These are phyloP conservation scores for Grifola frondosa DNA, from an alignment of 1,284 basidiomycete species.

Conservation along the genomic window DNA sequence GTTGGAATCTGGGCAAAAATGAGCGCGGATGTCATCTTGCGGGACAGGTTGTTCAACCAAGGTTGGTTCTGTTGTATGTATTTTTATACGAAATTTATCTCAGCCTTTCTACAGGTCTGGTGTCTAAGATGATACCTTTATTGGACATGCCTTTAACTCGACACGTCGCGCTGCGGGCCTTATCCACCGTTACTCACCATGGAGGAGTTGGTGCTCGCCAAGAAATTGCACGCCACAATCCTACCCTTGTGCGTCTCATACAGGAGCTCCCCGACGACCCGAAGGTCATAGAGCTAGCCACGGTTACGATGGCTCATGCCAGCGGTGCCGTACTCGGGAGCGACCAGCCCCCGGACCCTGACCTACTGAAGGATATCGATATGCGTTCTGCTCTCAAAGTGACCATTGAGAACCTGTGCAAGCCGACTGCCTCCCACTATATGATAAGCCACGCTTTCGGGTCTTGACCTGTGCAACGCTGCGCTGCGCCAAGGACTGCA, in stretches of 20 bases:
- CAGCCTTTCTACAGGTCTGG: slow-evolving; percentile 39
- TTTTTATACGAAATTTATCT: neutral
- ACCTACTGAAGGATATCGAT: slow-evolving; percentile 27
- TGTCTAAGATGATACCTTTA: slow-evolving; percentile 51
- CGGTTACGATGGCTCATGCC: slow-evolving; percentile 50
- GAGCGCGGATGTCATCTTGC: slow-evolving; percentile 53
- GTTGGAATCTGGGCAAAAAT: slow-evolving; percentile 60
- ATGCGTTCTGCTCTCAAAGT: slow-evolving; percentile 6
- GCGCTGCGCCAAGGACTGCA: slow-evolving; percentile 43
- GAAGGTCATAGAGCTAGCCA: slow-evolving; percentile 44
- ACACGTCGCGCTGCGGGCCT: slow-evolving; percentile 49
- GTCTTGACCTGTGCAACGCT: slow-evolving; percentile 42
- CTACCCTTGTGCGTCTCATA: slow-evolving; percentile 42
- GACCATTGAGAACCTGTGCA: slow-evolving; percentile 29
- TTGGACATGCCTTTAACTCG: slow-evolving; percentile 44
- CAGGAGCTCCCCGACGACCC: slow-evolving; percentile 48
- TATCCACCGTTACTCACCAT: slow-evolving; percentile 58
- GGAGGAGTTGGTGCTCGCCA: slow-evolving; percentile 47
- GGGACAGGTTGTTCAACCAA: slow-evolving; percentile 52
- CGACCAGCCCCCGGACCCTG: slow-evolving; percentile 34
- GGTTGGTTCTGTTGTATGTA: slow-evolving; percentile 33
- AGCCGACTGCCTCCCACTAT: slow-evolving; percentile 37
- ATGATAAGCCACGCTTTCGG: slow-evolving; percentile 51
- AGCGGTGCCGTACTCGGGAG: slow-evolving; percentile 40
- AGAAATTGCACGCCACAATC: slow-evolving; percentile 46